Percentiles rank a stretch among this genome's conserved stretches.
Evolutionary conservation across 1,284 basidiomycete genomes (phyloP).

Genomic region (Marasmius fiardii): DNA sequence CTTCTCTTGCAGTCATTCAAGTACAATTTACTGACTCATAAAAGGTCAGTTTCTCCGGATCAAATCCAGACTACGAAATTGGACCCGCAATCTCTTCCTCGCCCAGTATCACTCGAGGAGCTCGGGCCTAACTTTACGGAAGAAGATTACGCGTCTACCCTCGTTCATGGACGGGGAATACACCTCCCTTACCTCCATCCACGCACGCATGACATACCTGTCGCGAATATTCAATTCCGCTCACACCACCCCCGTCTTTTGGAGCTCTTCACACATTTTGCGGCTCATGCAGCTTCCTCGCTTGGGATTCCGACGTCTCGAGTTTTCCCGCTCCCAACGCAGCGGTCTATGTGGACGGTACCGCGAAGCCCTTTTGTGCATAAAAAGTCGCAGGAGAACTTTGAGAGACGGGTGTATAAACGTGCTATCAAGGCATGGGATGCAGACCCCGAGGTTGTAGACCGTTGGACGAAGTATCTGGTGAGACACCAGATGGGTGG

Average conservation of each 20-base stretch:
- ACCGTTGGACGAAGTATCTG: conserved; percentile 83
- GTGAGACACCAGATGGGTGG: conserved; percentile 78
- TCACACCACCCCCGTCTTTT: conserved; percentile 71
- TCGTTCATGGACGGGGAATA: conserved; percentile 58
- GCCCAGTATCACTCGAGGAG: conserved; percentile 3
- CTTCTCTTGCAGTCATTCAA: neutral
- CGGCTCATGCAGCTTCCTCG: conserved; percentile 77
- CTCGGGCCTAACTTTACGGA: conserved; percentile 29
- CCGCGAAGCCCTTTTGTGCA: conserved; percentile 85
- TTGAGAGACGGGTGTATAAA: conserved; percentile 82
- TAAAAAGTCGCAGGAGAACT: conserved; percentile 97
- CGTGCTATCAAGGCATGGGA: conserved; percentile 91
- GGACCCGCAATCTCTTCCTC: conserved; percentile 12
- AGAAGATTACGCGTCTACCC: conserved; percentile 42
- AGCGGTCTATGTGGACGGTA: conserved; percentile 86
- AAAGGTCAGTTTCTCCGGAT: conserved; percentile 14
- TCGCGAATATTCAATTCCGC: conserved; percentile 82
- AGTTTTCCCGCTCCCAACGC: conserved; percentile 70
- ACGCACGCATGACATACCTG: conserved; percentile 72
- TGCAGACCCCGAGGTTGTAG: conserved; percentile 76
- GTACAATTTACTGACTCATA: conserved; percentile 13
- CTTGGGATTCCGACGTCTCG: conserved; percentile 82
- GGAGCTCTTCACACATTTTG: conserved; percentile 84
- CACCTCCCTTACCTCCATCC: conserved; percentile 53
- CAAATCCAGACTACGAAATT: neutral